These are phyloP conservation scores for Leucoagaricus sp. DNA, from an alignment of 1,284 basidiomycete genomes.

Conservation along the genomic window DNA sequence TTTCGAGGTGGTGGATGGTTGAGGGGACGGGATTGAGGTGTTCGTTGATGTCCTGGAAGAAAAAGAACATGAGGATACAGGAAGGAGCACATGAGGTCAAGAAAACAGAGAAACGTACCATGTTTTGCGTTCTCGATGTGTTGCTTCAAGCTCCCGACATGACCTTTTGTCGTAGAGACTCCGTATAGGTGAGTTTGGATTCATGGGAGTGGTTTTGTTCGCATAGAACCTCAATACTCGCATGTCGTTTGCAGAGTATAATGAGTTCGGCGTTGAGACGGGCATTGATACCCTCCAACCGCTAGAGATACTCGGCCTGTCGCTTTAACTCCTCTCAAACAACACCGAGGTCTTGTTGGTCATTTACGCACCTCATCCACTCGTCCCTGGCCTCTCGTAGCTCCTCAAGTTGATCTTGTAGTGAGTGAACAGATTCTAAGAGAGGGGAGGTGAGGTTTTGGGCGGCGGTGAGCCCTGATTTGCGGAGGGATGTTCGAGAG, in stretches of 20 bases:
- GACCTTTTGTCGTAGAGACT: slow-evolving; percentile 58
- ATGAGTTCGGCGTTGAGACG: slow-evolving; percentile 57
- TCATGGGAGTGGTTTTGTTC: slow-evolving; percentile 78
- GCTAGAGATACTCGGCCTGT: slow-evolving; percentile 60
- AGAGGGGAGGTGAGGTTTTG: slow-evolving; percentile 44
- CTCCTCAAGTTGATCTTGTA: slow-evolving; percentile 52
- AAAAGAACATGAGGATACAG: not conserved
- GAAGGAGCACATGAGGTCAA: not conserved
- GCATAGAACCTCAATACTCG: slow-evolving; percentile 66
- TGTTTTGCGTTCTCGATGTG: slow-evolving; percentile 53
- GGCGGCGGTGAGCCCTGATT: slow-evolving; percentile 44
- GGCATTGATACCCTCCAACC: slow-evolving; percentile 65
- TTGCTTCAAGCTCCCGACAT: slow-evolving; percentile 60
- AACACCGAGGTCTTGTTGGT: slow-evolving; percentile 54
- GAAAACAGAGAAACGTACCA: slow-evolving; percentile 44
- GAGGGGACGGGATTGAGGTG: slow-evolving; percentile 24
- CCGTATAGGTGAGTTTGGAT: slow-evolving; percentile 50
- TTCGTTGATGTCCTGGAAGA: no score
- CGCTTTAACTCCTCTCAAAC: slow-evolving; percentile 64
- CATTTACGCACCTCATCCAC: slow-evolving; percentile 24
- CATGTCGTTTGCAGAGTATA: slow-evolving; percentile 52
- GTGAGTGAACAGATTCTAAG: slow-evolving; percentile 36
- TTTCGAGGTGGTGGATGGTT: slow-evolving; percentile 36
- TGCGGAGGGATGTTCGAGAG: slow-evolving; percentile 44
- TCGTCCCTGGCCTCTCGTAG: slow-evolving; percentile 29